These are phyloP conservation scores for Trametes gibbosa DNA, from an alignment of 768 basidiomycete genomes.

Conservation along the genomic window DNA sequence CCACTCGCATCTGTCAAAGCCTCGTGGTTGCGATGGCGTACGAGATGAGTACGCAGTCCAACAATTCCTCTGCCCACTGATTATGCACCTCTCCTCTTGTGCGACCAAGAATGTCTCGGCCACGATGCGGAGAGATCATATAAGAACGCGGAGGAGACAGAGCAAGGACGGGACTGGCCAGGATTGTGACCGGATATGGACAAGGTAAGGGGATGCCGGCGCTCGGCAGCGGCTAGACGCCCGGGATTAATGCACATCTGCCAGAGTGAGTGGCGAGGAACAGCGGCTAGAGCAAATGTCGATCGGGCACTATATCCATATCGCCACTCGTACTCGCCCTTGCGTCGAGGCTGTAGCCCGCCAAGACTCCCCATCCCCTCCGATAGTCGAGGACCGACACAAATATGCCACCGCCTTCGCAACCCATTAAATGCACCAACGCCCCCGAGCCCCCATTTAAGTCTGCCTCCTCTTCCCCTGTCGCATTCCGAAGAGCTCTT, in stretches of 20 bases:
- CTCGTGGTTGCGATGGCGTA: background rate
- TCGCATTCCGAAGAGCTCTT: background rate
- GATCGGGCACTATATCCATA: slow-evolving; percentile 12
- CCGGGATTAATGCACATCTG: background rate
- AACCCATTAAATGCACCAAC: background rate
- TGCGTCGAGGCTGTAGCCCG: background rate
- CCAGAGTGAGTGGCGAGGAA: slow-evolving; percentile 6
- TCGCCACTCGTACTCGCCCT: background rate
- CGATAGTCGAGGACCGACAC: slow-evolving; percentile 4
- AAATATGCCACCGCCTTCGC: background rate
- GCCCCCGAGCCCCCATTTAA: background rate
- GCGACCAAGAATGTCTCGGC: background rate
- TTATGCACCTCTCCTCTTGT: background rate
- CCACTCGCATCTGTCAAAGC: background rate
- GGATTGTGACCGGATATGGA: background rate
- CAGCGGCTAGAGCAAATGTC: background rate
- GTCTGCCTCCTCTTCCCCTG: background rate
- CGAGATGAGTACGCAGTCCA: background rate
- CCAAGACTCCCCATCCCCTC: background rate
- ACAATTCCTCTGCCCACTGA: background rate
- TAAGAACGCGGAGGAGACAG: background rate
- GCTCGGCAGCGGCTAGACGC: background rate
- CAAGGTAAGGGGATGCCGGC: background rate
- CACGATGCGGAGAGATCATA: no score
- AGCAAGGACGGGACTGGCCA: background rate